A percentile compares a stretch with the other conserved stretches of the same genome.
Conservation (phyloP, 108 stramenopile genomes). For the Aurantiochytrium sp. region DNA sequence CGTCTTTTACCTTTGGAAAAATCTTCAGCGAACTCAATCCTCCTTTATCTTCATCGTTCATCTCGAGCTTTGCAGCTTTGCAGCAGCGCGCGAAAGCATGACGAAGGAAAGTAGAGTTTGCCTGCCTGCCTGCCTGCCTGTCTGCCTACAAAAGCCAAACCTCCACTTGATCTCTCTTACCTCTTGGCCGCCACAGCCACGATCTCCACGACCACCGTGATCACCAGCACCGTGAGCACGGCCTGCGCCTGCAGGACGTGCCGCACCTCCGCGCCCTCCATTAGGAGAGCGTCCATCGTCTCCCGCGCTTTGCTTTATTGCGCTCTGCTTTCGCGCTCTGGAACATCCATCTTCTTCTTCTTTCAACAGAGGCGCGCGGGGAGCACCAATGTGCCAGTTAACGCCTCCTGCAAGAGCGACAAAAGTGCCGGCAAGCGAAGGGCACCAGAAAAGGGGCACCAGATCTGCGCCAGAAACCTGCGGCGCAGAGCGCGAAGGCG, state of each 20-base stretch:
- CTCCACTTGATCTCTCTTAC: neutral
- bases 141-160: neutral
- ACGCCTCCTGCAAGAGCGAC: no score
- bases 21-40: neutral
- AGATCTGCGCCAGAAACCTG: no score
- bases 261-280: neutral
- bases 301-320: neutral
- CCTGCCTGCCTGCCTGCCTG: no score
- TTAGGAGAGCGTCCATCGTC: neutral
- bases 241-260: neutral
- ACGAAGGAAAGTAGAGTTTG: neutral
- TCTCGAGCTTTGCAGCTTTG: neutral
- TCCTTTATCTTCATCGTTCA: neutral
- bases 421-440: no score
- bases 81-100: neutral
- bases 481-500: no score
- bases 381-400: no score
- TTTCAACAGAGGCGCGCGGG: no score
- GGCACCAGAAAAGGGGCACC: no score
- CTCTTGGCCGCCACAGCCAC: neutral
- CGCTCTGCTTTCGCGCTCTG: neutral
- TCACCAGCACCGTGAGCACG: neutral
- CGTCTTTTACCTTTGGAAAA: neutral
- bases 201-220: neutral
- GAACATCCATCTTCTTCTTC: neutral